Base-by-base conservation (phyloP, 2,329 filamentous ascomycete species). In the Harringtonia lauricola region DNA sequence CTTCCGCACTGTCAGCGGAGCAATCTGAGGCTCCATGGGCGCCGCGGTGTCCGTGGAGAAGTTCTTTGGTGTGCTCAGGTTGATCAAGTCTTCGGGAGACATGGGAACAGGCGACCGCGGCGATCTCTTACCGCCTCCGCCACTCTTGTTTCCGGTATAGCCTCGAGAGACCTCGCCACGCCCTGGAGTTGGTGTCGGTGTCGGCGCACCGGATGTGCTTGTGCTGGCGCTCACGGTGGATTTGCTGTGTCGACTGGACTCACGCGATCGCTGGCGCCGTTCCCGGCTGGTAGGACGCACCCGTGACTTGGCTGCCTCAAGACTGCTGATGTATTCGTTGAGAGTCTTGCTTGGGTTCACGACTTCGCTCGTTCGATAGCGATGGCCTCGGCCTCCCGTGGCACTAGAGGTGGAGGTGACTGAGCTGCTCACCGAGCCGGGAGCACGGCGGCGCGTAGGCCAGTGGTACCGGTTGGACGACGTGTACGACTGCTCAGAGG, bases 71-170 rank as follows among this genome's bases (percentile, higher is more conserved):
- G 67, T 74, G 49, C 72, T 74, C 40, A 83, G 61, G 52, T 75
- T 81, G 55, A 79, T 76, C 47, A 86, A 59, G 54, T 95, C 88
- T 54, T 95, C 86, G 0, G 88, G 88, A 3, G 89, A 94, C 89
- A 95, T 95, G 3, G 89, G 87, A 2, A 95, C 74, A 0, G 90
- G 90, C 0, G 90, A 95, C 2, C 87, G 94, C 1, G 90, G 90
- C 1, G 90, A 95, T 19, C 85, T 74, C 63, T 95, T 94, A 10
- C 47, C 50, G 12, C 13, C 80, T 13, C 47, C 50, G 12, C 13
- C 80, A 76, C 17, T 83, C 77, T 56, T 47, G 79, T 83, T 49
- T 83, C 64, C 45, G 1, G 71, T 64, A 48, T 59, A 87, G 50
- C 80, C 82, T 19, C 81, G 75, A 36, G 75, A 71, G 13, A 85